These are phyloP conservation scores for Ceratobasidium sp. DNA, from an alignment of 1,284 basidiomycete species.

Conservation along the genomic window DNA sequence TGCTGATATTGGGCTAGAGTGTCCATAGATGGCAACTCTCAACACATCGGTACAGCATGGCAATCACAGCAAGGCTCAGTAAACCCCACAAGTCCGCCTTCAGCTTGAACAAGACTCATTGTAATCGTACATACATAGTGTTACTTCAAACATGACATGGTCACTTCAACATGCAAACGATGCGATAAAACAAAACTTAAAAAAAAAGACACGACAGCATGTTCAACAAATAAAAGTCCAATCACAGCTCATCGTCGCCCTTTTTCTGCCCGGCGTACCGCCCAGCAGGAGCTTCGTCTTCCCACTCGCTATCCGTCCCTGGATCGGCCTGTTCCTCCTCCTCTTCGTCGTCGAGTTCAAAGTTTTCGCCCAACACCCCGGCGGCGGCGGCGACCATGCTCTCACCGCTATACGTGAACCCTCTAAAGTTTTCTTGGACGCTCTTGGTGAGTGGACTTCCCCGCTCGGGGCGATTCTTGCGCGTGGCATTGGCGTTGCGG, in stretches of 20 bases:
- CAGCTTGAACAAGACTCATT: neutral
- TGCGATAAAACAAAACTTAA: neutral
- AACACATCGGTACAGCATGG: no score
- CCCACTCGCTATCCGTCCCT: slow-evolving; percentile 47
- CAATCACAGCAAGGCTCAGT: neutral
- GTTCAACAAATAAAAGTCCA: neutral
- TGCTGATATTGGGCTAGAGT: no score
- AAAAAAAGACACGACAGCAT: neutral
- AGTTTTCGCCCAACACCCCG: slow-evolving; percentile 54
- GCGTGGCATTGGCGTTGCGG: slow-evolving; percentile 48
- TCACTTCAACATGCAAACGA: neutral
- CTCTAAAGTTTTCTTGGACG: slow-evolving; percentile 93
- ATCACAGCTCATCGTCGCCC: slow-evolving; percentile 16
- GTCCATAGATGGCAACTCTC: no score
- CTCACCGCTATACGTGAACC: slow-evolving; percentile 88
- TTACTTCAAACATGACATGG: neutral
- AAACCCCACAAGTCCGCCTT: neutral
- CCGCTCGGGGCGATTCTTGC: slow-evolving; percentile 53
- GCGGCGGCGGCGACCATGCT: slow-evolving; percentile 65
- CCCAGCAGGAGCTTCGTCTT: slow-evolving; percentile 45
- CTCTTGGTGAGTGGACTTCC: slow-evolving; percentile 81
- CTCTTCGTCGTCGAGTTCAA: slow-evolving; percentile 51
- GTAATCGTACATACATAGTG: neutral
- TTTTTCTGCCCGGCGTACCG: slow-evolving; percentile 27
- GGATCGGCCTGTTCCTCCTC: slow-evolving; percentile 45